phyloP scores from a whole-genome alignment of 164 flowering plant genomes.

The Brasenia schreberi region DNA sequence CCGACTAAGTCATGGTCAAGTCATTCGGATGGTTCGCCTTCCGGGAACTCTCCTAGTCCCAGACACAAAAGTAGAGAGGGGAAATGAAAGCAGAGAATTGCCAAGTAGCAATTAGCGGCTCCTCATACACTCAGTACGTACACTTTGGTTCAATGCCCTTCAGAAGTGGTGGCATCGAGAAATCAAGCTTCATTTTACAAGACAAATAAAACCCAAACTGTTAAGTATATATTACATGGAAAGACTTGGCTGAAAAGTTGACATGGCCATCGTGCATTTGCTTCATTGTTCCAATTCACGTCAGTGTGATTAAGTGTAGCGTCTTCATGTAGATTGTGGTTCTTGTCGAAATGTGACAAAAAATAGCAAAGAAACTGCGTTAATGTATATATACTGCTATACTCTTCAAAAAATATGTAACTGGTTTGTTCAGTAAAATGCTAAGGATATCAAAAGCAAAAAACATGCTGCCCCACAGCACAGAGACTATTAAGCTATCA shows the following conservation, averaged over 20 bases:
- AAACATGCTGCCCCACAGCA: too few relatives aligned
- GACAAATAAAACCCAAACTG: neutral
- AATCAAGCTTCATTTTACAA: neutral
- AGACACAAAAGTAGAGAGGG: neutral
- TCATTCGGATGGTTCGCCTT: neutral
- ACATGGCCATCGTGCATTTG: neutral
- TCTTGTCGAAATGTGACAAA: neutral
- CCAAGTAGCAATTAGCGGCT: too few relatives aligned
- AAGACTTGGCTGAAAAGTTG: neutral
- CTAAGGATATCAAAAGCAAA: too few relatives aligned
- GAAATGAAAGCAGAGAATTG: neutral
- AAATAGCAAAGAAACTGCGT: neutral
- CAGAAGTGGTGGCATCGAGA: neutral
- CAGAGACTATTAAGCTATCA: too few relatives aligned
- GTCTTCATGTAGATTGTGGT: neutral
- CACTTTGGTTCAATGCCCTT: neutral
- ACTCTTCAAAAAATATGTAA: too few relatives aligned
- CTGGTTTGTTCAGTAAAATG: too few relatives aligned
- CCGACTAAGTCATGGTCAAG: neutral
- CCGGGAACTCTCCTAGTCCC: neutral
- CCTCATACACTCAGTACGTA: too few relatives aligned
- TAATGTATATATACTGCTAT: too few relatives aligned
- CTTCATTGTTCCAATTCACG: neutral
- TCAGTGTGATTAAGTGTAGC: neutral
- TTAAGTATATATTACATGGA: neutral